A percentile compares a stretch with the other conserved stretches of the same genome.
phyloP scores from a whole-genome alignment of 2,329 filamentous ascomycete genomes.

The Diaporthe longicolla region DNA sequence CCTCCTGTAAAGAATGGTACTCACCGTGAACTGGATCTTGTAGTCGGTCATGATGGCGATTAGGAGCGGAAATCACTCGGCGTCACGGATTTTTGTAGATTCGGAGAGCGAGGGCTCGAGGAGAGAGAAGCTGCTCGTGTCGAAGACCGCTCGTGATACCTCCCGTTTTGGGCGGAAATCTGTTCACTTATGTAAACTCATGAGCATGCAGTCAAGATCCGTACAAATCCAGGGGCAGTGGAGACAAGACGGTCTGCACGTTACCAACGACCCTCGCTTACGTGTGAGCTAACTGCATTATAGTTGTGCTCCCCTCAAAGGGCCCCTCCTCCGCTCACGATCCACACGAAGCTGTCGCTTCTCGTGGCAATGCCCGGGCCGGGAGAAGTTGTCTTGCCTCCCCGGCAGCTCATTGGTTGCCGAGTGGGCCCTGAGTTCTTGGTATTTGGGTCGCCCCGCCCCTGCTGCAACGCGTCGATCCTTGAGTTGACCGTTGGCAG shows the following conservation, averaged over 20 bases:
- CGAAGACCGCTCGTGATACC: background rate
- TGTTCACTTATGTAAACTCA: slow-evolving; percentile 20
- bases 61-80: background rate
- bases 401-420: slow-evolving; percentile 19
- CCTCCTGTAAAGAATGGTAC: background rate
- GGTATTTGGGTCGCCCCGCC: slow-evolving; percentile 22
- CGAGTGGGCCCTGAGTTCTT: slow-evolving; percentile 2
- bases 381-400: background rate
- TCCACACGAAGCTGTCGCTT: slow-evolving; percentile 4
- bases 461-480: background rate
- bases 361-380: background rate
- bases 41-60: slow-evolving; percentile 23
- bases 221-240: slow-evolving; percentile 29
- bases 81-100: background rate
- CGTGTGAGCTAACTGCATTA: slow-evolving; percentile 25
- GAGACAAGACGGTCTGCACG: background rate
- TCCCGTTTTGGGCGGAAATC: background rate
- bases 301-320: background rate
- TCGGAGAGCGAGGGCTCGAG: background rate
- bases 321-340: background rate
- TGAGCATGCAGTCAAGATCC: slow-evolving; percentile 8
- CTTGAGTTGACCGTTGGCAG: slow-evolving; percentile 4
- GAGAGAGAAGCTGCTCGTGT: background rate
- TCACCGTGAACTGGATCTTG: slow-evolving; percentile 28
- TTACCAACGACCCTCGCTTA: slow-evolving; percentile 18